A percentile compares a stretch with the other conserved stretches of the same genome.
Conservation (phyloP, 2,329 filamentous ascomycete species). For the Alternaria sp. region DNA sequence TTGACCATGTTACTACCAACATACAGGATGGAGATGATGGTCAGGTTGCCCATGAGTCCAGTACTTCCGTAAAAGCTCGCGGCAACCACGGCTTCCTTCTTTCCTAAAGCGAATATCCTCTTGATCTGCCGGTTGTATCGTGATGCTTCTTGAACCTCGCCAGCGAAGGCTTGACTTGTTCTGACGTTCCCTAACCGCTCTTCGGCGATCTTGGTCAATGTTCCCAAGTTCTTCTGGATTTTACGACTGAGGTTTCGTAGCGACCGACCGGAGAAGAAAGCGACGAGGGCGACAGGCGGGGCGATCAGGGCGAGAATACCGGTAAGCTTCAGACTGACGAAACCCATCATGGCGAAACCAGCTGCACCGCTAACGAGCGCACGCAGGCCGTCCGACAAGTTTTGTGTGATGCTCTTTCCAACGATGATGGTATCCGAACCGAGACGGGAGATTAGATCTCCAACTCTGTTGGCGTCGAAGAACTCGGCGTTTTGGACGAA, state of each 20-base stretch:
- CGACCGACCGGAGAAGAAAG: constrained; percentile 88
- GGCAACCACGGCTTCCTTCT: constrained; percentile 83
- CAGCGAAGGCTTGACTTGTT: constrained; percentile 94
- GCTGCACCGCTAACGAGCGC: constrained; percentile 88
- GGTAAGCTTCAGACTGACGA: constrained; percentile 88
- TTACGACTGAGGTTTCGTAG: constrained; percentile 89
- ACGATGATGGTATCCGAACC: constrained; percentile 98
- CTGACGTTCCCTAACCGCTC: constrained; percentile 96
- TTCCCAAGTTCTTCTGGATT: constrained; percentile 92
- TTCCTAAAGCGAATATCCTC: constrained; percentile 89
- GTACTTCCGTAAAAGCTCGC: constrained; percentile 89
- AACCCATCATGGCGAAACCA: constrained; percentile 93
- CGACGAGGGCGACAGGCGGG: constrained; percentile 86
- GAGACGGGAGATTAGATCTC: constrained; percentile 92
- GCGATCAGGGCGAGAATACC: constrained; percentile 85
- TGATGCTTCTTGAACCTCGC: constrained; percentile 85
- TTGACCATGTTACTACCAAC: constrained; percentile 91
- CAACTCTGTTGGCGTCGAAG: constrained; percentile 96
- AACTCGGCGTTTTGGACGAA: constrained; percentile 99
- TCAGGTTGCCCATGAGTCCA: constrained; percentile 95
- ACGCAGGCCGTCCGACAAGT: constrained; percentile 92
- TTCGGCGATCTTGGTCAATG: constrained; percentile 95
- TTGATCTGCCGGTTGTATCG: constrained; percentile 93
- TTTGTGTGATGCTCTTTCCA: constrained; percentile 97
- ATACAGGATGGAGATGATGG: constrained; percentile 86